These are phyloP conservation scores for Eimeria falciformis DNA, from an alignment of 169 alveolate species.

Conservation along the genomic window DNA sequence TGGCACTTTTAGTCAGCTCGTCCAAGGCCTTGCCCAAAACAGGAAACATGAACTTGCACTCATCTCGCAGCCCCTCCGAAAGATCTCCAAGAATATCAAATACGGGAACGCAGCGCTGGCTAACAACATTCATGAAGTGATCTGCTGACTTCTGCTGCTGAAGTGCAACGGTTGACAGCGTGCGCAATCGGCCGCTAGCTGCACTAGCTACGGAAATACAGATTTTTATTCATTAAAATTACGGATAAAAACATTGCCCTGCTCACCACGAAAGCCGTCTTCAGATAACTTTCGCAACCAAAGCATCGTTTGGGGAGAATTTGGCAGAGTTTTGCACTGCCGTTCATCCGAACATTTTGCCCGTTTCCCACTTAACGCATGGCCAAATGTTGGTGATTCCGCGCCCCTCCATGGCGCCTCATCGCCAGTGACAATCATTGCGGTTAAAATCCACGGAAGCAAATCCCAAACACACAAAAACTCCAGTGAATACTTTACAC, in stretches of 20 bases:
- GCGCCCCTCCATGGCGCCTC: neutral
- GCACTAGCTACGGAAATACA: neutral
- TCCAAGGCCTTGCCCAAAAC: neutral
- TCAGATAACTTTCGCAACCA: neutral
- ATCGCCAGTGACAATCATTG: neutral
- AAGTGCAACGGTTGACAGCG: neutral
- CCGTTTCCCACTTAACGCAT: neutral
- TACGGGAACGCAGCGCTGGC: neutral
- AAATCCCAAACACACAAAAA: too few relatives aligned
- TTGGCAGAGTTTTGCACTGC: neutral
- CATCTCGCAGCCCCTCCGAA: conserved; percentile 1
- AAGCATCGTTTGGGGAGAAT: neutral
- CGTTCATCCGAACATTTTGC: neutral
- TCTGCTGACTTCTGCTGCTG: neutral
- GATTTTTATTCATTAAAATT: too few relatives aligned
- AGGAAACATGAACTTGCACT: neutral
- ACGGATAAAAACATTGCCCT: neutral
- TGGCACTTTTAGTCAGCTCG: neutral
- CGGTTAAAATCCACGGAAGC: neutral
- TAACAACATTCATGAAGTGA: neutral
- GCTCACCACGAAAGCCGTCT: conserved; percentile 25
- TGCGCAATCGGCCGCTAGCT: neutral
- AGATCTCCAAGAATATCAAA: neutral
- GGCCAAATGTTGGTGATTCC: neutral
- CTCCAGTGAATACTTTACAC: too few relatives aligned